These are phyloP conservation scores for Juglanconis sp. DNA, from an alignment of 2,329 filamentous ascomycete species.

Conservation along the genomic window DNA sequence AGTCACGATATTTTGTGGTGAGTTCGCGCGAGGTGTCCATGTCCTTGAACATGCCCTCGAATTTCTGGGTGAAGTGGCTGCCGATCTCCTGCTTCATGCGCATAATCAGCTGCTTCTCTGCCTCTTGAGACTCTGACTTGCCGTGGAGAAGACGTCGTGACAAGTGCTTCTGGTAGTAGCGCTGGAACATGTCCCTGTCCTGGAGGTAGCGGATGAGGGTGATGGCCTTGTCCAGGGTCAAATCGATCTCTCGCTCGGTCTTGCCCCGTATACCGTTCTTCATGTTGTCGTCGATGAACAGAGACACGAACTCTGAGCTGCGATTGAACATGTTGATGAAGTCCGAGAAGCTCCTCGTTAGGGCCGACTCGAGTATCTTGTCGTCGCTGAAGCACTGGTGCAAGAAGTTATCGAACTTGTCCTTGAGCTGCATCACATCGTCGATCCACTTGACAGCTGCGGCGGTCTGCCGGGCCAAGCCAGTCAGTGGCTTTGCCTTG, in stretches of 20 bases:
- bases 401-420: constrained; percentile 84
- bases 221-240: constrained; percentile 83
- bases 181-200: constrained; percentile 92
- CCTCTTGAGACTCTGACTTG: constrained; percentile 86
- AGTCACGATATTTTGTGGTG: constrained; percentile 69
- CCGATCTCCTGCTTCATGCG: constrained; percentile 97
- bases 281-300: constrained; percentile 95
- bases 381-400: constrained; percentile 70
- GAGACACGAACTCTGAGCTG: constrained; percentile 86
- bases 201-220: constrained; percentile 81
- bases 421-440: constrained; percentile 80
- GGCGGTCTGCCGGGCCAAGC: constrained; percentile 74
- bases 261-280: constrained; percentile 93
- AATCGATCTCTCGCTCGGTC: constrained; percentile 82
- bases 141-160: constrained; percentile 82
- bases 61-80: constrained; percentile 86
- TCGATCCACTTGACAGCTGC: constrained; percentile 95
- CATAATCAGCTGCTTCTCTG: constrained; percentile 91
- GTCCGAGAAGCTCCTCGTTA: constrained; percentile 83
- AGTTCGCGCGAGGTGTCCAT: constrained; percentile 85
- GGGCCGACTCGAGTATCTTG: constrained; percentile 71
- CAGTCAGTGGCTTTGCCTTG: constrained; percentile 48
- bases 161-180: constrained; percentile 97
- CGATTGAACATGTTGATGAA: constrained; percentile 90
- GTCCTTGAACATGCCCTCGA: constrained; percentile 98